A percentile compares a stretch with the other conserved stretches of the same genome.
These are phyloP conservation scores for Juncus inflexus DNA, from an alignment of 176 grass and related monocot species.

Conservation along the genomic window DNA sequence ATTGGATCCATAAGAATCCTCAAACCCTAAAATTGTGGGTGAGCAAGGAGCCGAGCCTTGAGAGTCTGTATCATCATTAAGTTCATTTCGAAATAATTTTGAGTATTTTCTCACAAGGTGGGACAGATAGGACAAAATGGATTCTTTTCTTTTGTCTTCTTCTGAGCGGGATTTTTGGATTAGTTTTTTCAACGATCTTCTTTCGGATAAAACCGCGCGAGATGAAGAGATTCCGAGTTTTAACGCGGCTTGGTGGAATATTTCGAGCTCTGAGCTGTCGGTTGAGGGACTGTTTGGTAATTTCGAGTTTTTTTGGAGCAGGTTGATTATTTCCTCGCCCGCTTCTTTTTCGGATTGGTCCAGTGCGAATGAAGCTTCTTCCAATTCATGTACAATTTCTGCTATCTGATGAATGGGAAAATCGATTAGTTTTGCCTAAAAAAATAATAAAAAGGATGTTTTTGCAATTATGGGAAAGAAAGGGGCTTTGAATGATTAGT, in stretches of 20 bases:
- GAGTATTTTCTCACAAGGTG: slow-evolving; percentile 94
- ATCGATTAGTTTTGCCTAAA: slow-evolving; percentile 5
- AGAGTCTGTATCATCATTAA: slow-evolving; percentile 78
- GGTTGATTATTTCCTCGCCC: slow-evolving; percentile 82
- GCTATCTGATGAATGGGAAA: slow-evolving; percentile 47
- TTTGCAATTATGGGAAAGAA: neutral
- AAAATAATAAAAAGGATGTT: slow-evolving; percentile 14
- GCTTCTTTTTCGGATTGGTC: slow-evolving; percentile 90
- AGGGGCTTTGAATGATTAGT: neutral
- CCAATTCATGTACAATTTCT: slow-evolving; percentile 66
- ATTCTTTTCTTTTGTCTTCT: slow-evolving; percentile 83
- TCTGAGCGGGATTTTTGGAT: slow-evolving; percentile 66
- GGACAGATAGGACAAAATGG: slow-evolving; percentile 70
- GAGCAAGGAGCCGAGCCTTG: slow-evolving; percentile 83
- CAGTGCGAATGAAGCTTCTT: slow-evolving; percentile 68
- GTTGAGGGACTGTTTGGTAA: slow-evolving; percentile 33
- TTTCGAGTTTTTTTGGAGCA: slow-evolving; percentile 72
- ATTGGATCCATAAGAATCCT: slow-evolving; percentile 58
- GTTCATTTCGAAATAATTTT: slow-evolving; percentile 84
- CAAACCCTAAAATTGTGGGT: slow-evolving; percentile 58
- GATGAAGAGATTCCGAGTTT: slow-evolving; percentile 91
- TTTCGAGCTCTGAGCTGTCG: slow-evolving; percentile 70
- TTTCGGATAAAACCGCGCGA: slow-evolving; percentile 78
- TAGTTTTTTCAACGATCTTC: slow-evolving; percentile 92
- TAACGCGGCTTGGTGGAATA: slow-evolving; percentile 72